A percentile compares a stretch with the other conserved stretches of the same genome.
Conservation (phyloP, 1,139 yeast species). For the Magnusiomyces sp. region DNA sequence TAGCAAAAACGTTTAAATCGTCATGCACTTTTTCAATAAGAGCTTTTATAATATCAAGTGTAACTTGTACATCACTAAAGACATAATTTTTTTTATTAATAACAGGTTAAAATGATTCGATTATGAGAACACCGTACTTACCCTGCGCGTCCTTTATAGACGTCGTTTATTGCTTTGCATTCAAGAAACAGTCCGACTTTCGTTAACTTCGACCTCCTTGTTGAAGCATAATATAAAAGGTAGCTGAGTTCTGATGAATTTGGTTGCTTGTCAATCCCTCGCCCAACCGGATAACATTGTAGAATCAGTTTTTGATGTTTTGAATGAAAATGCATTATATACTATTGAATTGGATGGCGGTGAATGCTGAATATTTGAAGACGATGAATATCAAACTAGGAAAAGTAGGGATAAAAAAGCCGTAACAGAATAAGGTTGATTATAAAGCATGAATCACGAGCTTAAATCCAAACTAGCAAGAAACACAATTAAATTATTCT, state of each 20-base stretch:
- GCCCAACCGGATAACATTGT: conserved; percentile 90
- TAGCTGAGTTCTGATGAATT: conserved; percentile 87
- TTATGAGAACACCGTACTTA: conserved; percentile 1
- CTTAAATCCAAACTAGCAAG: no score
- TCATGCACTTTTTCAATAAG: conserved; percentile 71
- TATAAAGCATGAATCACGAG: no score
- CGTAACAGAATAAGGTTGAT: no score
- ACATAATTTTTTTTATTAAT: neutral
- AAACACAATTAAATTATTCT: no score
- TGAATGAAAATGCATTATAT: conserved; percentile 35
- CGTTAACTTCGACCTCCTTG: conserved; percentile 78
- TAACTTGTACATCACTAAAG: conserved; percentile 57
- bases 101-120: neutral
- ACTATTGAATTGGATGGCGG: no score
- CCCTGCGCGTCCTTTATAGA: conserved; percentile 56
- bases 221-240: conserved; percentile 82
- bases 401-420: no score
- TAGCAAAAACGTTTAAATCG: conserved; percentile 76
- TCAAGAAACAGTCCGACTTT: conserved; percentile 70
- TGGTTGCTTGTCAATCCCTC: conserved; percentile 77
- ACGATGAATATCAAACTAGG: no score
- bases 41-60: conserved; percentile 60
- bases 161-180: conserved; percentile 56
- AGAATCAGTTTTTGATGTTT: conserved; percentile 85
- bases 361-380: no score